Conservation (phyloP, 345 rosid species). For the Eucalyptus victrix region DNA sequence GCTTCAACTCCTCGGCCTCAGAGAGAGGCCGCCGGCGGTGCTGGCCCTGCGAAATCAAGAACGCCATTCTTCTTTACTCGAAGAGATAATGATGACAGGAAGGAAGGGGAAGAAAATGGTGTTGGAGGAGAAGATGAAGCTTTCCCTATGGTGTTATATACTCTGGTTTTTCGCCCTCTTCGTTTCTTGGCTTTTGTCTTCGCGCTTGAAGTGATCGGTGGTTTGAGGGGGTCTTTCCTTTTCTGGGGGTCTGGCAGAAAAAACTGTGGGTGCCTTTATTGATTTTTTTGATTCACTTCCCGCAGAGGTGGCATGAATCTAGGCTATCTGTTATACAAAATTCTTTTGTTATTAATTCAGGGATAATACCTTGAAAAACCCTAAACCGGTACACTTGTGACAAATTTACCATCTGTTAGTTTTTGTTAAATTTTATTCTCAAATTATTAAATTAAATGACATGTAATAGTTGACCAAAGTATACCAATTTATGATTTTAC, state of each 20-base stretch:
- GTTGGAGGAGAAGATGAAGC: neutral
- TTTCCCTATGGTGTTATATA: neutral
- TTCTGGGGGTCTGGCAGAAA: neutral
- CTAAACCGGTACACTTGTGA: rapidly evolving
- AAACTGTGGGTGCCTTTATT: neutral
- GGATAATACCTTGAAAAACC: no score
- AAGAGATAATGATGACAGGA: neutral
- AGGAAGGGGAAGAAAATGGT: neutral
- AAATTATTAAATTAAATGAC: no score
- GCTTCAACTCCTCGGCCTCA: neutral
- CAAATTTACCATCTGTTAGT: no score
- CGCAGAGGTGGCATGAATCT: neutral
- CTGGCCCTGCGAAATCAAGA: neutral
- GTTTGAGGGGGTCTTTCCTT: neutral
- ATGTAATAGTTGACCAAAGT: no score
- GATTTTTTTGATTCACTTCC: neutral
- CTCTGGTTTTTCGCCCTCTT: neutral
- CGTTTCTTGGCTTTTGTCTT: neutral
- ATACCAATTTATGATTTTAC: no score
- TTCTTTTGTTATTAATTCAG: neutral
- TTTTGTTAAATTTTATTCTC: no score
- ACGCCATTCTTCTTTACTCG: neutral
- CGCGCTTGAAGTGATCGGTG: neutral
- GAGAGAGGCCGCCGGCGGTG: neutral
- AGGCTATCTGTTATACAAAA: neutral